Evolutionary conservation across 495 filamentous ascomycete species (phyloP).

Genomic region (Chaetomidium leptoderma): DNA sequence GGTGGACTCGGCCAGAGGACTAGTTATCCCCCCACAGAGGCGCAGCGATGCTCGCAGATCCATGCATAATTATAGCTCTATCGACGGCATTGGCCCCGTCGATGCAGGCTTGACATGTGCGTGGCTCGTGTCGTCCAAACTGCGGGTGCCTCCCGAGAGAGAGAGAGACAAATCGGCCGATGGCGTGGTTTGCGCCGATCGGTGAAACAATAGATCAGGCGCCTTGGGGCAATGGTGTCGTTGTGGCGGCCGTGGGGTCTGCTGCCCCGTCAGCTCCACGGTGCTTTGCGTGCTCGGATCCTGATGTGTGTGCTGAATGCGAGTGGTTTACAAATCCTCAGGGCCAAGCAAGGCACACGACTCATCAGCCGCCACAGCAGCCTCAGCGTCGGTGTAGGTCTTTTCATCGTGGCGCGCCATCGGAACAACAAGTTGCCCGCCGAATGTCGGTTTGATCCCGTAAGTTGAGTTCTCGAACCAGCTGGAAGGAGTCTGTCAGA

Average conservation of each 20-base stretch:
- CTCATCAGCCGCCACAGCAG: too few species aligned
- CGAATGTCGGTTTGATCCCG: too few species aligned
- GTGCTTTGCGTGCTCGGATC: too few species aligned
- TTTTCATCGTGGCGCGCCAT: too few species aligned
- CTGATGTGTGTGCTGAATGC: too few species aligned
- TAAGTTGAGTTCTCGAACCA: too few species aligned
- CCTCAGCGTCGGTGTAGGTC: too few species aligned
- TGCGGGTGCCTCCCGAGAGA: background rate
- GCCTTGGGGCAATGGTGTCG: slow-evolving; percentile 3
- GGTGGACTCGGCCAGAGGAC: too few species aligned
- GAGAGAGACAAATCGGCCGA: background rate
- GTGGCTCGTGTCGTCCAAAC: background rate
- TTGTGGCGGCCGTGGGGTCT: slow-evolving; percentile 5
- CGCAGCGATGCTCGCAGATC: slow-evolving; percentile 1
- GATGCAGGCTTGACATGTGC: background rate
- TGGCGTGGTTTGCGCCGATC: slow-evolving; percentile 7
- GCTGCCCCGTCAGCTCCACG: background rate
- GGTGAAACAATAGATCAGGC: slow-evolving; percentile 14
- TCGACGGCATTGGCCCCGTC: background rate
- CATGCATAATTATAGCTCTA: background rate
- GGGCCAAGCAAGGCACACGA: too few species aligned
- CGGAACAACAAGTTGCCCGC: too few species aligned
- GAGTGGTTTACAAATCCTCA: too few species aligned
- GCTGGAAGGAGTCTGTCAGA: too few species aligned
- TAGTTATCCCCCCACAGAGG: background rate